These are phyloP conservation scores for Blastobotrys illinoisensis DNA, from an alignment of 1,139 yeast genomes.

Conservation along the genomic window DNA sequence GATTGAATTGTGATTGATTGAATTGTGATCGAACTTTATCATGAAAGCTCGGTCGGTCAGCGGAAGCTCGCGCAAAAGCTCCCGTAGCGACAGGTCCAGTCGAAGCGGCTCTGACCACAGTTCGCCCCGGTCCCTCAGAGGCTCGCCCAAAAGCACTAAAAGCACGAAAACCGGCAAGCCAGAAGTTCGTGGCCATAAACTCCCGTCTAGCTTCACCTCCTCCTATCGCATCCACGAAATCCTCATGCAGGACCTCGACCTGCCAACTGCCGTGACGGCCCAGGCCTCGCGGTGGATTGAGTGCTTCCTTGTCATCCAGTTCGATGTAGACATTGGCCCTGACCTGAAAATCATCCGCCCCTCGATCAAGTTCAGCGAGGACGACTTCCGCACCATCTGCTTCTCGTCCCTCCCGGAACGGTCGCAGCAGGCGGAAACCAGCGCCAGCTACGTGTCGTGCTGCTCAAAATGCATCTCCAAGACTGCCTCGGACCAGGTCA, in stretches of 20 bases:
- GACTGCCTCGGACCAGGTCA: constrained; percentile 1
- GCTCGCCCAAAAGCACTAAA: not conserved
- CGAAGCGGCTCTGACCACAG: not conserved
- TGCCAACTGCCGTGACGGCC: constrained; percentile 16
- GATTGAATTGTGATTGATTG: no score
- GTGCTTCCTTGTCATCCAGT: constrained; percentile 32
- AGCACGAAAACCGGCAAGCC: not conserved
- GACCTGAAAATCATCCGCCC: constrained; percentile 31
- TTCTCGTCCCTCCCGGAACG: constrained; percentile 30
- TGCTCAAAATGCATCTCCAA: not conserved
- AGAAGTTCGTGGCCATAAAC: constrained; percentile 1
- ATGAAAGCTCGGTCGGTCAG: not conserved
- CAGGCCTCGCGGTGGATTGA: constrained; percentile 25
- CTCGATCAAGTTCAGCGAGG: constrained; percentile 23
- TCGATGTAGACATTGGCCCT: constrained; percentile 34
- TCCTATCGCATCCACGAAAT: constrained; percentile 27
- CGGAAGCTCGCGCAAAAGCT: not conserved
- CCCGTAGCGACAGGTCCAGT: not conserved
- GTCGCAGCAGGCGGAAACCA: constrained; percentile 10
- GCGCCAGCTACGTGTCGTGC: constrained; percentile 3
- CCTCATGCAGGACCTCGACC: constrained; percentile 18
- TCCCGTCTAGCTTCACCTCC: constrained; percentile 27
- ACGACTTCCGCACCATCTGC: constrained; percentile 28
- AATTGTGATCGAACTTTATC: not conserved
- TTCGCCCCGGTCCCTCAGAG: not conserved